These are phyloP conservation scores for Actinomucor elegans DNA, from an alignment of 371 early-diverging fungal genomes.

Conservation along the genomic window DNA sequence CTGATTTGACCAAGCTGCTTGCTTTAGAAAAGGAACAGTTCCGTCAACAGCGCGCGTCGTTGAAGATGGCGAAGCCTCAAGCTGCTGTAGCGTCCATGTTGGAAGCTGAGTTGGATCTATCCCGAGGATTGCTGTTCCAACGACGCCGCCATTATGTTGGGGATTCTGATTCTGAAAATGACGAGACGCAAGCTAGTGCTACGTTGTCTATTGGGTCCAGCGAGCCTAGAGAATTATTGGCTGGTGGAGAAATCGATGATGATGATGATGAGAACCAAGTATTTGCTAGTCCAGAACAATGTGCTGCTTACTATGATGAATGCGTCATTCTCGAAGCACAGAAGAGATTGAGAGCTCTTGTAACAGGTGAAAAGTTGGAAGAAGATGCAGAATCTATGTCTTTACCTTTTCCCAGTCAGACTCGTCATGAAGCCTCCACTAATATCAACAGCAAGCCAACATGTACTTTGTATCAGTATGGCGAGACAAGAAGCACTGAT, in stretches of 20 bases:
- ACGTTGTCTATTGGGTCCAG: not conserved
- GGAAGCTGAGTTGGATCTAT: slow-evolving; percentile 31
- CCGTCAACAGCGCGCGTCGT: slow-evolving; percentile 18
- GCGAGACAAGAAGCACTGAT: not conserved
- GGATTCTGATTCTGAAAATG: not conserved
- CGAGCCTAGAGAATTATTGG: not conserved
- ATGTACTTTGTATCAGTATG: slow-evolving; percentile 3
- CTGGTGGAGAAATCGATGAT: not conserved
- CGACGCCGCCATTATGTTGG: slow-evolving; percentile 4
- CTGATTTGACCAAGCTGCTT: slow-evolving; percentile 20
- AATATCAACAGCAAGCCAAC: not conserved
- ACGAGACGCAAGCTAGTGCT: too few species aligned
- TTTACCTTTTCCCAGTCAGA: not conserved
- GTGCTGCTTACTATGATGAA: slow-evolving; percentile 14
- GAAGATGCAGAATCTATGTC: not conserved
- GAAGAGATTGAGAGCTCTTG: slow-evolving; percentile 6
- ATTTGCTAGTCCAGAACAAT: not conserved
- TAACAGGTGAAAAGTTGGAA: not conserved
- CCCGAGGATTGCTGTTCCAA: slow-evolving; percentile 20
- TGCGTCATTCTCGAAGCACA: slow-evolving; percentile 15
- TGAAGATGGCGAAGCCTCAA: slow-evolving; percentile 16
- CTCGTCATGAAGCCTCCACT: too few species aligned
- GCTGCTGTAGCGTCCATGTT: slow-evolving; percentile 21
- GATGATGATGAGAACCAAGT: not conserved
- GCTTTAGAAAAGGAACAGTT: slow-evolving; percentile 25